Evolutionary conservation across 2,329 filamentous ascomycete species (phyloP), one percentile per base, ranked within the genome.

Genomic region (Tolypocladium ovalisporum): DNA sequence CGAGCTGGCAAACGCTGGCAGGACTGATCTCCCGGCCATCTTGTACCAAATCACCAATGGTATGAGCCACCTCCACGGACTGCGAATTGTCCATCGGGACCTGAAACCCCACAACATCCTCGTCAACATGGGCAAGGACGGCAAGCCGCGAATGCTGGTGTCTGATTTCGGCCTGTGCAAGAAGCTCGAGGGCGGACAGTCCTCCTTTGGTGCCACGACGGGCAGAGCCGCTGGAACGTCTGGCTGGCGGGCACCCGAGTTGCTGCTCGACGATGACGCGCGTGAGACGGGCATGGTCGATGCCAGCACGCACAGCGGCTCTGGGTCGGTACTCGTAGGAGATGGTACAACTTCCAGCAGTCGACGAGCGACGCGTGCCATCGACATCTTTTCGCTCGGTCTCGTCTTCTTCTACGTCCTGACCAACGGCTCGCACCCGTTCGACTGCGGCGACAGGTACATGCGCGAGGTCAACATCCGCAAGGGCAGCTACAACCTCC

Each of bases 401-500:
- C 87, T 96, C 56, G 91, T 99, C n/a, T 99, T 97, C 77, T 97
- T 92, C 75, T 99, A 97, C 70, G 92, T 97, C n/a, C 79, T 99
- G 59, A 97, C 93, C 1, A 89, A 91, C 61, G 94, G 94, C 19
- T 84, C 82, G 1, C 94, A 99, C 70, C 94, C 94, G 0, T 99
- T 95, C 66, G 93, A 97, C 68, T 92, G 91, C 61, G 92, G 94
- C 57, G 91, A 94, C 67, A 86, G 90, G 54, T 97, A 94, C 77
- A 95, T 96, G 84, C 85, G 94, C 55, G 94, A 99, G 73, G 89
- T 95, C 65, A 97, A 99, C 71, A 97, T 99, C 66, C 91, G 96
- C 66, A 95, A 96, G 70, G 89, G 90, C 62, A 86, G 87, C 58
- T 88, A 86, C 69, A 86, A 86, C 65, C 79, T 96, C 36, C 76